Percentiles rank a stretch among this genome's conserved stretches.
Conservation (phyloP, 2,329 filamentous ascomycete species). For the Chaetomiaceae sp. region DNA sequence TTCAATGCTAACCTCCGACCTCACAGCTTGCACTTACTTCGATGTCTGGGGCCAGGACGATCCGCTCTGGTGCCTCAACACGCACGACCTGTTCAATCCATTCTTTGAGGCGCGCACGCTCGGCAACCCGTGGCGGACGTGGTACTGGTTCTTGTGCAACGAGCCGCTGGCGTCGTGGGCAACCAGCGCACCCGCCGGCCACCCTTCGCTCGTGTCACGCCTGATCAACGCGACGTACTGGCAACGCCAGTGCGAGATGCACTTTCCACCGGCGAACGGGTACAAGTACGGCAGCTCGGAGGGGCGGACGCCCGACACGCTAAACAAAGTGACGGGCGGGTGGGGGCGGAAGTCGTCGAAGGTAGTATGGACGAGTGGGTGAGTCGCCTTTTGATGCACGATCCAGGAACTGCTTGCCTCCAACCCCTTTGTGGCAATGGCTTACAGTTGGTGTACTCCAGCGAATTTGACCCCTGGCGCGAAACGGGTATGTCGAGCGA, state of each 20-base stretch:
- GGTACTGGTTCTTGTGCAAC: constrained; percentile 23
- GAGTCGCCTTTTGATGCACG: too few species aligned
- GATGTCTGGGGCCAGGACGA: constrained; percentile 22
- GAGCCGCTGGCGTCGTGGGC: constrained; percentile 22
- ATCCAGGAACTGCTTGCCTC: not conserved
- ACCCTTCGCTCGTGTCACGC: constrained; percentile 19
- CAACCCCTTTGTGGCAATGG: too few species aligned
- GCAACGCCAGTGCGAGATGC: constrained; percentile 22
- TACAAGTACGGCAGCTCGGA: constrained; percentile 17
- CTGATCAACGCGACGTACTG: constrained; percentile 18
- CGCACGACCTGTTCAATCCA: constrained; percentile 20
- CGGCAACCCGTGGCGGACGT: constrained; percentile 23
- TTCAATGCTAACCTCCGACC: not conserved
- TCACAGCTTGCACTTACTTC: constrained; percentile 20
- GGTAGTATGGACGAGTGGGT: constrained; percentile 20
- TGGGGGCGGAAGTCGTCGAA: constrained; percentile 15
- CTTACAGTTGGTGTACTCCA: not conserved
- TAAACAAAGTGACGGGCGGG: constrained; percentile 19
- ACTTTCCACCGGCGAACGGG: constrained; percentile 18
- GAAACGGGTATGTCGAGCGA: constrained; percentile 21
- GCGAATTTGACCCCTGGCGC: constrained; percentile 22
- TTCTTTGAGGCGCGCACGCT: constrained; percentile 20
- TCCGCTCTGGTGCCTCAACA: constrained; percentile 23
- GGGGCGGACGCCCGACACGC: constrained; percentile 14
- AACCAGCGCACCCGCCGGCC: constrained; percentile 13